Base-by-base conservation (phyloP, 108 stramenopile species). In the Conticribra weissflogii region DNA sequence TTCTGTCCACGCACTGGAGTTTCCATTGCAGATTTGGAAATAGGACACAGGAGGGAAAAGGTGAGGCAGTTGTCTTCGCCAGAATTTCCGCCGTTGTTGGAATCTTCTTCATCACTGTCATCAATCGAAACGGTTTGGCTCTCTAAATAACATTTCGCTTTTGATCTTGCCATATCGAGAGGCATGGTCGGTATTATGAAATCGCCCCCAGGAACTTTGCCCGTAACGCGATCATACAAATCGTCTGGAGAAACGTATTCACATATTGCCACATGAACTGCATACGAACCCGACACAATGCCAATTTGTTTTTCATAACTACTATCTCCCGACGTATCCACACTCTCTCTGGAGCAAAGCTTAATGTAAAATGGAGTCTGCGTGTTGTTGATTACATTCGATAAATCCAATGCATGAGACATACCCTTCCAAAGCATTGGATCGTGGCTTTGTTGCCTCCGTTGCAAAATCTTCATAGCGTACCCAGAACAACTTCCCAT, bases 401-500 rank as follows among this genome's bases (percentile, higher is more conserved):
- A 78, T 68, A 92, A 44, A 57, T 94, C 88, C 7, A 90, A 46
- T 9, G 66, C 59, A 19, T 81, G 69, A 19, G 76, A 88, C 36
- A 78, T 65, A 14, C 80, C 79, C 55, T 84, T 80, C 93, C 93
- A 94, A 4, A 32, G 53, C 51, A 33, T 70, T n/a, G 45, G 45
- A 55, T 84, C 86, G 59, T 94, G 93, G 23, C 45, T 56, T 47
- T 89, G 84, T 56, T 91, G 90, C 54, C 75, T 79, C 24, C 93
- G 80, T 71, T 94, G 93, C 14, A 25, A 17, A 24, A 91, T 62
- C 8, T 68, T 76, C 15, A 70, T 12, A 21, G 59, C n/a, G 30
- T 51, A 27, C 24, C 45, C 52, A 32, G 25, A 61, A 4, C 17
- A 36, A 14, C 44, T 54, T 21, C 3, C 21, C 9, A 5, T 21